Base-by-base conservation (phyloP, 1,284 basidiomycete species). In the Ustilago tritici region DNA sequence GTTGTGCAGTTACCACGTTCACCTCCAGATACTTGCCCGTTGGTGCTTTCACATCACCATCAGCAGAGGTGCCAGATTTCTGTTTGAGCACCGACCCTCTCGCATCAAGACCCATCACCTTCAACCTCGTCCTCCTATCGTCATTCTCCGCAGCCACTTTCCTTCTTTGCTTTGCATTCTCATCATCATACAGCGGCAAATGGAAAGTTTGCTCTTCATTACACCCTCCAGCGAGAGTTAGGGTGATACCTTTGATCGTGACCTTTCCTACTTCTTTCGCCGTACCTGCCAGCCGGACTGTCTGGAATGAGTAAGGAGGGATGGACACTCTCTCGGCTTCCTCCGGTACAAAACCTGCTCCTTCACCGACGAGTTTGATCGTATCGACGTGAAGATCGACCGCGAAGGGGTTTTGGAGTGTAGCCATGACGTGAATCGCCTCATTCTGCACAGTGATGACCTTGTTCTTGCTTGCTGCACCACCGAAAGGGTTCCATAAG, bases 331-430 rank as follows among this genome's bases (percentile, higher is more conserved):
- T 47, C 59, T 90, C 89, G 15, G 91, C 90, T 58, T 92, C 89
- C 17, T 59, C 47, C 2, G 65, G 31, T 3, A 58, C 40, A 77
- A 96, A 93, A 3, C 89, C 86, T 9, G 92, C 91, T 0, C 97
- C 97, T 3, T 92, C 90, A 1, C 94, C 95, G 68, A 94, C 92
- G 10, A 98, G 88, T 11, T 91, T 90, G 36, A 98, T 84, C 72
- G 90, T 91, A 70, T 93, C 91, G 32, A 98, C 86, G 70, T 97
- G 94, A 11, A 99, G 88, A 69, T 95, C 93, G 85, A 98, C 95
- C 1, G 93, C 90, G 82, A 93, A 96, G 0, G 94, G 93, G 84
- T 99, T 99, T 69, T 91, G 90, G n/a, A 99, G 87, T 11, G 92
- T 92, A 35, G 98, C 89, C 34, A 92, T 89, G 74, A 98, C 90